Evolutionary conservation across 2,329 filamentous ascomycete species (phyloP), one percentile per base, ranked within the genome.

Genomic region (Sordariomycetes sp.): DNA sequence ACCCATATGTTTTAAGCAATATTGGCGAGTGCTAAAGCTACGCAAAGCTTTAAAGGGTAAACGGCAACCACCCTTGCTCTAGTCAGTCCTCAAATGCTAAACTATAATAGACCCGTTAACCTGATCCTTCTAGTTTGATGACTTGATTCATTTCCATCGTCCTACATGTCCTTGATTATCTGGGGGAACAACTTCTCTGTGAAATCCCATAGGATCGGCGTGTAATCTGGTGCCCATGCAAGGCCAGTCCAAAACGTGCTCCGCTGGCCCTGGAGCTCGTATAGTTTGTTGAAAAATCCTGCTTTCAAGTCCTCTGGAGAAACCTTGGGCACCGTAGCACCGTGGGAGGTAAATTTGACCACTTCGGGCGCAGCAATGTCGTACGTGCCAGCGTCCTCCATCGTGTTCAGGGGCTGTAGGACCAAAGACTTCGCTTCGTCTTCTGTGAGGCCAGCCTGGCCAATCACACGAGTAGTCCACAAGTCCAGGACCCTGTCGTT

Each of bases 181-280:
- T 42, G 38, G 27, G 43, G 43, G 30, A 46, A 20, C 16, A 47
- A 39, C 11, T 45, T 38, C 29, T 54, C 46, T 29, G 56, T 54
- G 36, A 50, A 57, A 39, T 52, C 48, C 54, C 54, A 57, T 7
- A 56, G 35, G 12, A 51, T 39, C 10, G 50, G 53, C 32, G 48
- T 46, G 39, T 54, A 56, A 12, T 46, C 43, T 1, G 46, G 47
- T 9, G 50, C 48, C 35, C 49, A 64, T 5, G 62, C 55, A 11
- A 54, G 54, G 1, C 65, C 64, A 0, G 62, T 67, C 41, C 58
- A 68, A 45, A 49, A 69, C 0, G 64, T 68, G n/a, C 55, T 58
- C 14, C 51, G 46, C 12, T 55, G 39, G 0, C 65, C 65, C 45
- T 69, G 65, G 19, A 70, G 45, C 3, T 45, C 55, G 42, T 61